These are phyloP conservation scores for Begonia masoniana DNA, from an alignment of 306 rosid species.

Conservation along the genomic window DNA sequence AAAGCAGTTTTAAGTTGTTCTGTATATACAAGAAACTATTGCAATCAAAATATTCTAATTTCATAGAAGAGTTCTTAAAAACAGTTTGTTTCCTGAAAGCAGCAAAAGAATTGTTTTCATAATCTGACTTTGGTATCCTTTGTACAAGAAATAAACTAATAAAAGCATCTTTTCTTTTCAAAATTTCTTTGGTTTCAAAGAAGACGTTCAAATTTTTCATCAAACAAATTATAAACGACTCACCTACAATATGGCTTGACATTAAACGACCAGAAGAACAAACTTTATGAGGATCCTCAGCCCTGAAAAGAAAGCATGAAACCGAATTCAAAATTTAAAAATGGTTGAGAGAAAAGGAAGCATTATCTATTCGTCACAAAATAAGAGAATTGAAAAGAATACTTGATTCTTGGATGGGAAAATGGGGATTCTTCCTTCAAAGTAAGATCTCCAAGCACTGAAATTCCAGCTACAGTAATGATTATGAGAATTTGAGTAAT, in stretches of 20 bases:
- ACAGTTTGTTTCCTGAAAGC: too few relatives aligned
- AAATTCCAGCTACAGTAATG: constrained; percentile 30
- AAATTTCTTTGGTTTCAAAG: too few relatives aligned
- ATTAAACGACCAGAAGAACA: constrained; percentile 50
- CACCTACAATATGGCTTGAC: constrained; percentile 58
- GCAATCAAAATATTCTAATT: too few relatives aligned
- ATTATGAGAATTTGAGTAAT: too few relatives aligned
- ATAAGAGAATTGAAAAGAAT: constrained; percentile 18
- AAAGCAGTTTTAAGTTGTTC: too few relatives aligned
- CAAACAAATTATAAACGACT: constrained; percentile 8
- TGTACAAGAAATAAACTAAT: too few relatives aligned
- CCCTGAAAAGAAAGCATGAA: constrained; percentile 30
- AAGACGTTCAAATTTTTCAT: too few relatives aligned
- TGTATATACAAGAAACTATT: too few relatives aligned
- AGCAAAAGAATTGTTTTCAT: too few relatives aligned
- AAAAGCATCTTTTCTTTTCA: too few relatives aligned
- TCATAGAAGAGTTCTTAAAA: too few relatives aligned
- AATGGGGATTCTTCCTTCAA: constrained; percentile 71
- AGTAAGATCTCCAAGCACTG: constrained; percentile 49
- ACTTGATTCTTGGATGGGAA: constrained; percentile 82
- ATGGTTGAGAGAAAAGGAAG: constrained; percentile 8
- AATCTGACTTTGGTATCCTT: too few relatives aligned
- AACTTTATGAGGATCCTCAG: constrained; percentile 71
- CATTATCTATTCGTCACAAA: background rate
- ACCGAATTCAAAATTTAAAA: constrained; percentile 13